Conservation (phyloP, 1,139 yeast genomes). For the Suhomyces guaymorum region DNA sequence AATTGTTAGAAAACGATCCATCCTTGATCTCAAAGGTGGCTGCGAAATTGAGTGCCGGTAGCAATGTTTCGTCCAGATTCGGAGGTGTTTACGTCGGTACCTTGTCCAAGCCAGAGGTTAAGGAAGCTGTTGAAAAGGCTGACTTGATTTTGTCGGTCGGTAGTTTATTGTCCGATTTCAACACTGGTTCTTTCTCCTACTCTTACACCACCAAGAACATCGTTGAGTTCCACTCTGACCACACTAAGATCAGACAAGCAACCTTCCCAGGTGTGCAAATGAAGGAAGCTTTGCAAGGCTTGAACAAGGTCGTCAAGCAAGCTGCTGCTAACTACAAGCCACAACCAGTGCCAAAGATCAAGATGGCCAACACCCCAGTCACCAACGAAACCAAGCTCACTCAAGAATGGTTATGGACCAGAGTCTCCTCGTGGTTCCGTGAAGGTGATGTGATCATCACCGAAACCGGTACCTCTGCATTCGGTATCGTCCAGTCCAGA, state of each 20-base stretch:
- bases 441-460: conserved; percentile 40
- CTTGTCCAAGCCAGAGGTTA: conserved; percentile 72
- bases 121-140: conserved; percentile 71
- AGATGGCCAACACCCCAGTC: conserved; percentile 34
- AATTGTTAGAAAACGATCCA: conserved; percentile 29
- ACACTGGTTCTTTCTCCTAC: conserved; percentile 87
- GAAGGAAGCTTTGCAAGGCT: conserved; percentile 62
- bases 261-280: conserved; percentile 76
- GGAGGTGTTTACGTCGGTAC: conserved; percentile 90
- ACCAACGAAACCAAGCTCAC: conserved; percentile 21
- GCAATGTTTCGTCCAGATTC: conserved; percentile 58
- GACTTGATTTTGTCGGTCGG: conserved; percentile 81
- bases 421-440: conserved; percentile 33
- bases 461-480: conserved; percentile 46
- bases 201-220: conserved; percentile 76
- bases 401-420: conserved; percentile 41
- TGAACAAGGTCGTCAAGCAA: conserved; percentile 39
- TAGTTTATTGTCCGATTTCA: conserved; percentile 82
- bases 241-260: conserved; percentile 75
- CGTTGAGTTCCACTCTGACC: conserved; percentile 88
- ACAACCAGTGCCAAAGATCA: conserved; percentile 47
- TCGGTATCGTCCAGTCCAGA: conserved; percentile 40
- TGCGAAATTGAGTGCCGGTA: conserved; percentile 25
- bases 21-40: conserved; percentile 27
- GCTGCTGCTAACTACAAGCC: conserved; percentile 41